A percentile compares a stretch with the other conserved stretches of the same genome.
Evolutionary conservation across 1,284 basidiomycete species (phyloP).

Genomic region (Ustilago crameri): DNA sequence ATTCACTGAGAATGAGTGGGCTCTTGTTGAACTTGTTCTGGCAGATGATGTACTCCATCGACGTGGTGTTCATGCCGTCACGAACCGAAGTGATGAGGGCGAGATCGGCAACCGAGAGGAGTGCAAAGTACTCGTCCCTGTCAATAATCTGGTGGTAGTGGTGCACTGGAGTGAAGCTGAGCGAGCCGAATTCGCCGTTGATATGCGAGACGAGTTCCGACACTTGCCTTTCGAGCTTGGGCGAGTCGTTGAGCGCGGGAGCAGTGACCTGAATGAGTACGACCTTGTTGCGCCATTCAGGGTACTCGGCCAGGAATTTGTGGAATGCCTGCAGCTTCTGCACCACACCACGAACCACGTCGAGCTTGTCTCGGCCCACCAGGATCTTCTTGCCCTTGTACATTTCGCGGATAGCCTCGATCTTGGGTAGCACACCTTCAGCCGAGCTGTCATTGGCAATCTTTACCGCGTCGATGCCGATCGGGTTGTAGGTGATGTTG

Average conservation of each 20-base stretch:
- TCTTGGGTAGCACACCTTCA: conserved; percentile 87
- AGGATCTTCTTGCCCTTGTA: conserved; percentile 99
- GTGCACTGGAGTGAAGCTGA: conserved; percentile 98
- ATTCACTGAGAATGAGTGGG: conserved; percentile 91
- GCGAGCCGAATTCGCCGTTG: conserved; percentile 92
- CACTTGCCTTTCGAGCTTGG: conserved; percentile 91
- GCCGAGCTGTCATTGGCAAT: conserved; percentile 83
- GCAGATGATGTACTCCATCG: conserved; percentile 94
- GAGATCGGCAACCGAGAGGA: conserved; percentile 93
- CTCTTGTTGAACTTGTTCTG: conserved; percentile 80
- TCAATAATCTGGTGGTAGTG: conserved; percentile 98
- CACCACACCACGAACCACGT: conserved; percentile 95
- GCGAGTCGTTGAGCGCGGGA: conserved; percentile 91
- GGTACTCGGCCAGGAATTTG: conserved; percentile 90
- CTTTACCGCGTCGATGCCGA: conserved; percentile 94
- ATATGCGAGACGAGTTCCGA: conserved; percentile 95
- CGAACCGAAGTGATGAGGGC: conserved; percentile 94
- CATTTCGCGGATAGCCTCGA: conserved; percentile 82
- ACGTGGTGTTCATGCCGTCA: conserved; percentile 98
- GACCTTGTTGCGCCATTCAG: conserved; percentile 91
- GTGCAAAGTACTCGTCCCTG: conserved; percentile 93
- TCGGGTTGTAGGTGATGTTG: conserved; percentile 88
- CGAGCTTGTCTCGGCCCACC: conserved; percentile 97
- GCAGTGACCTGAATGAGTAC: conserved; percentile 85
- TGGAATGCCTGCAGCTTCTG: conserved; percentile 98